These are phyloP conservation scores for Raffaelea albimanens DNA, from an alignment of 2,329 filamentous ascomycete genomes.

Conservation along the genomic window DNA sequence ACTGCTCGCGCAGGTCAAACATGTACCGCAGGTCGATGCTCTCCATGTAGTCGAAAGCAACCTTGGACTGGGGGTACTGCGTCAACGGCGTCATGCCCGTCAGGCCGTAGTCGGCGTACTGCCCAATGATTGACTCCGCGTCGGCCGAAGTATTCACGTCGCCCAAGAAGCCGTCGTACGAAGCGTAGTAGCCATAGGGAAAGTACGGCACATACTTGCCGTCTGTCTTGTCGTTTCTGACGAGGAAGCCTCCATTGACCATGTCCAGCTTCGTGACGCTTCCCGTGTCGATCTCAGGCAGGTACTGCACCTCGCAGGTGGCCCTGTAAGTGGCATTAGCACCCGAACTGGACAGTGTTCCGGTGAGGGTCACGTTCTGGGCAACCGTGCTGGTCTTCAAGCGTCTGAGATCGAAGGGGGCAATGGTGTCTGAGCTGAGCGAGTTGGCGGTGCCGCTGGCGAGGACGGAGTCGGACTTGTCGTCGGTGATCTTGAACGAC, in stretches of 20 bases:
- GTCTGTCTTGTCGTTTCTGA: conserved; percentile 25
- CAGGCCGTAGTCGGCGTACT: conserved; percentile 27
- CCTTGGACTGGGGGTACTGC: conserved; percentile 25
- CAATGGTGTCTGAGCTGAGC: conserved; percentile 19
- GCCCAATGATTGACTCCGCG: conserved; percentile 17
- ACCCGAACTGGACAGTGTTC: conserved; percentile 20
- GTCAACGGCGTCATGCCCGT: conserved; percentile 36
- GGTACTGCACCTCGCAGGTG: conserved; percentile 27
- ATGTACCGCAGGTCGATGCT: conserved; percentile 28
- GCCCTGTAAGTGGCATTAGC: conserved; percentile 23
- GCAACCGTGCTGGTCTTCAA: conserved; percentile 26
- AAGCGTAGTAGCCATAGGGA: conserved; percentile 34
- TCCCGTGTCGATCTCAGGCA: conserved; percentile 33
- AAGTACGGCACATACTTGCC: conserved; percentile 29
- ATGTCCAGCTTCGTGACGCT: conserved; percentile 37
- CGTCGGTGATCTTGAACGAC: conserved; percentile 27
- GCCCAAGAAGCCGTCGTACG: conserved; percentile 33
- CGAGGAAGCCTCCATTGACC: conserved; percentile 31
- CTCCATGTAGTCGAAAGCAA: conserved; percentile 30
- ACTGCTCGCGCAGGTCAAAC: conserved; percentile 35
- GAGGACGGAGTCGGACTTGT: conserved; percentile 20
- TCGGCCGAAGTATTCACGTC: conserved; percentile 23
- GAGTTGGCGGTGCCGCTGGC: conserved; percentile 22
- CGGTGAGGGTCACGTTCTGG: conserved; percentile 29
- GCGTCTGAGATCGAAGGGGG: conserved; percentile 25